Base-by-base conservation (phyloP, 2,329 filamentous ascomycete genomes). In the Epichloe aotearoae region DNA sequence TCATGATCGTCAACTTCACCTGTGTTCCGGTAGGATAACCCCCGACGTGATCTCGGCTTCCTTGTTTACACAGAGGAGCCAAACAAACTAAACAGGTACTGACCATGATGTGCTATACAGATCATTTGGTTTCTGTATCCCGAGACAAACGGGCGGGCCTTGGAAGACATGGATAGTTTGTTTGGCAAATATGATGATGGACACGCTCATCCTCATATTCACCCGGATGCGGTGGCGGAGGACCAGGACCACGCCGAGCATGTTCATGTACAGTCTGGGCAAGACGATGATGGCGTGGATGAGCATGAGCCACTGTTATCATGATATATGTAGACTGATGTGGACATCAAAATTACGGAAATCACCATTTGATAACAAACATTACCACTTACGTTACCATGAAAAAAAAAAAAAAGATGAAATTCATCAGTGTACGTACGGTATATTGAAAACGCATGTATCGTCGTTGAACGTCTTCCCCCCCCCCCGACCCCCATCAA, bases 141-240 rank as follows among this genome's bases (percentile, higher is more conserved):
- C 0, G 72, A 75, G 54, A 73, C 71, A 0, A 73, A 70, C 41
- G 66, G 67, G 0, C 59, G 64, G 1, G 58, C 64, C 0, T 55
- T 72, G 5, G 72, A 74, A 50, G 66, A 73, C 15, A 73, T 75
- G 68, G 71, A 73, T 43, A 58, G 49, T 1, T 52, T 74, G 2
- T 74, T 74, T 46, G 63, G 63, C 1, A 53, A 51, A 26, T 41
- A 41, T 2, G n/a, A 26, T 6, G 40, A 40, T 10, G 23, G 37
- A n/a, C 39, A 38, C 19, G n/a, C 48, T 5, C 33, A 38, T 36
- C 14, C 48, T 6, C 39, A 17, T 17, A 4, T 47, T 10, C 23
- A 38, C 19, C 26, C 44, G 39, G 51, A 44, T 15, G 33, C 33
- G 8, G 47, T 33, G 10, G n/a, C 33, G 26, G 38, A 43, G 6